A percentile compares a stretch with the other conserved stretches of the same genome.
Conservation (phyloP, 352 stramenopile species). For the Plasmopara viticola region DNA sequence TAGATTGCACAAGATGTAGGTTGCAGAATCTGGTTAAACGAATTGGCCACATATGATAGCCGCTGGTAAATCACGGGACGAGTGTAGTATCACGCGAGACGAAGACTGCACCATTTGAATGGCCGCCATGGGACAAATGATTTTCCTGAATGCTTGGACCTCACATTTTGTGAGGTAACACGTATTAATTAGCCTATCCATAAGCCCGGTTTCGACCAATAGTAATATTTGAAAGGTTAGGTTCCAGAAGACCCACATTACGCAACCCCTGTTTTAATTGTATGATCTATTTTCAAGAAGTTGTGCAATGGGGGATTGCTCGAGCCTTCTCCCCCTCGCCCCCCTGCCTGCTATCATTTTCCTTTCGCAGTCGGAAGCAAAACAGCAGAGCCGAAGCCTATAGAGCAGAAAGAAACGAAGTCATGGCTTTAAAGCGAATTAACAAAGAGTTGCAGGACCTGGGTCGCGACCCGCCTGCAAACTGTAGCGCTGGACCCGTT, state of each 20-base stretch:
- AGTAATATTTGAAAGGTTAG: slow-evolving; percentile 7
- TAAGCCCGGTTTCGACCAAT: slow-evolving; percentile 16
- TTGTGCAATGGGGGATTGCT: slow-evolving; percentile 15
- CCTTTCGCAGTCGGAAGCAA: slow-evolving; percentile 37
- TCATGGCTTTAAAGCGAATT: slow-evolving; percentile 92
- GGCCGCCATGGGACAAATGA: no score
- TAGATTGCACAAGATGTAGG: neutral
- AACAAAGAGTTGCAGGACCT: slow-evolving; percentile 95
- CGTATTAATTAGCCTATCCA: neutral
- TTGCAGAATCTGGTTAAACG: neutral
- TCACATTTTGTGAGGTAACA: neutral
- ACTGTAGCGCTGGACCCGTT: slow-evolving; percentile 97
- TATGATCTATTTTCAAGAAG: neutral
- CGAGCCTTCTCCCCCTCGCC: slow-evolving; percentile 21
- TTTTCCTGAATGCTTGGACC: neutral
- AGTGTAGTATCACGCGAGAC: neutral
- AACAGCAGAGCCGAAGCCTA: slow-evolving; percentile 19
- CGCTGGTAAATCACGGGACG: neutral
- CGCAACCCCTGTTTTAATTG: slow-evolving; percentile 14
- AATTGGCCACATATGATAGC: neutral
- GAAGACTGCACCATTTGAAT: neutral
- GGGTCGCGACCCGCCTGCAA: slow-evolving; percentile 94
- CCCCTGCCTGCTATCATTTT: slow-evolving; percentile 24
- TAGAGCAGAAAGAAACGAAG: slow-evolving; percentile 8
- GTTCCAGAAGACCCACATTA: slow-evolving; percentile 31